These are phyloP conservation scores for Pseudocercospora macadamiae DNA, from an alignment of 2,329 filamentous ascomycete genomes.

Conservation along the genomic window DNA sequence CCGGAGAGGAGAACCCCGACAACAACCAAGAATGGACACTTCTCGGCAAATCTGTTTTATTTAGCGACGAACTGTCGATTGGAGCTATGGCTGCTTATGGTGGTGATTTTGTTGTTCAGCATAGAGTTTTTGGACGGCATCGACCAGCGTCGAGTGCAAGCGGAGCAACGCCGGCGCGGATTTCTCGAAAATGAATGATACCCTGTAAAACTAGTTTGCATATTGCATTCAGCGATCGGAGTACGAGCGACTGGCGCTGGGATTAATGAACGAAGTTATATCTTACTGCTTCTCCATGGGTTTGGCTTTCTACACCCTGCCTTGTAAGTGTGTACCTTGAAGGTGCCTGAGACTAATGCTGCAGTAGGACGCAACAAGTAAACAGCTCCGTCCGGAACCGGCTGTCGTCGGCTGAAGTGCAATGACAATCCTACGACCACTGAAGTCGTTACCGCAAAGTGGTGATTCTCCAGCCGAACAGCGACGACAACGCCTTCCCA, in stretches of 20 bases:
- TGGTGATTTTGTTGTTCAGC: constrained; percentile 27
- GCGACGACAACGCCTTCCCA: too few species aligned
- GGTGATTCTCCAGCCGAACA: too few species aligned
- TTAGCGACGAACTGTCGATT: constrained; percentile 41
- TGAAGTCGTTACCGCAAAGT: too few species aligned
- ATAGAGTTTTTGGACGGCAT: constrained; percentile 27
- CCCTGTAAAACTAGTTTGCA: constrained; percentile 20
- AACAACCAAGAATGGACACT: constrained; percentile 41
- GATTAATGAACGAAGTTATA: not conserved
- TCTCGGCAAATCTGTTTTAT: constrained; percentile 44
- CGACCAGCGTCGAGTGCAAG: constrained; percentile 8
- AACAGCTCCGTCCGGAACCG: too few species aligned
- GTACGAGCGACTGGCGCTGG: not conserved
- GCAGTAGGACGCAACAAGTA: not conserved
- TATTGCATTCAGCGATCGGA: constrained; percentile 4
- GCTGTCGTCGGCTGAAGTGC: too few species aligned
- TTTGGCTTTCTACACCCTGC: not conserved
- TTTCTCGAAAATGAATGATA: constrained; percentile 13
- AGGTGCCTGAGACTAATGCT: not conserved
- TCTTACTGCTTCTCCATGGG: not conserved
- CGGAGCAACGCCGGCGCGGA: constrained; percentile 9
- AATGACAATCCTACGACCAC: too few species aligned
- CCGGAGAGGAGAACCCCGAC: constrained; percentile 6
- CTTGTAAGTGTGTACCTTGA: too few species aligned
- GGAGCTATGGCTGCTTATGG: constrained; percentile 26